Evolutionary conservation across 2,329 filamentous ascomycete species (phyloP), one percentile per base, ranked within the genome.

Genomic region (Aspergillus novoparasiticus): DNA sequence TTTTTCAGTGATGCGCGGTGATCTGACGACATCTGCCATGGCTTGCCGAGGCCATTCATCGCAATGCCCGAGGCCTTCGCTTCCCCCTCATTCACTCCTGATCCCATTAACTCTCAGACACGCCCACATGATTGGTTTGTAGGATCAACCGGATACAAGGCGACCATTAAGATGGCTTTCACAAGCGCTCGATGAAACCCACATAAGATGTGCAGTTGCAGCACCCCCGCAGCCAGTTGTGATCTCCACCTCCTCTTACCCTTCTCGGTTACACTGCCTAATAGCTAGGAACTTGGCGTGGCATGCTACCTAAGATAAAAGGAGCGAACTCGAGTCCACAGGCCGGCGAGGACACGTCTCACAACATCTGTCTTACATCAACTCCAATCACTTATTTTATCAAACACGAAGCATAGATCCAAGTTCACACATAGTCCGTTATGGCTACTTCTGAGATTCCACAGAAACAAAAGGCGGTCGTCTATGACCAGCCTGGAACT

Each of bases 401-500:
- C 19, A 51, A 32, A 19, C 28, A 11, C 19, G 4, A 2, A 23
- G 6, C 12, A 26, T 23, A 46, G 11, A 11, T 34, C n/a, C n/a
- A 46, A 46, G 10, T 30, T 32, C 23, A 51, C 48, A 12, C 26
- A 32, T 21, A 11, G 16, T 51, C 50, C 60, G 72, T 51, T 8
- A 80, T 80, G 78, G 66, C 73, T 61, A 66, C 68, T n/a, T 68
- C 76, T 41, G 77, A 81, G 36, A 79, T 85, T 28, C 83, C 88
- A 5, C 82, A 84, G 70, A 88, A 84, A 64, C 85, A 89, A 75
- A 90, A 89, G 76, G 88, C 87, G 43, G 76, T 79, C 62, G 79
- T 90, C 62, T 90, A 89, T 71, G 87, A 90, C 76, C 84, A 87
- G 71, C 88, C 88, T 0, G 88, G 88, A 56, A 83, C 81, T 3